These are phyloP conservation scores for Aspergillus neoniger DNA, from an alignment of 2,329 filamentous ascomycete genomes.

Conservation along the genomic window DNA sequence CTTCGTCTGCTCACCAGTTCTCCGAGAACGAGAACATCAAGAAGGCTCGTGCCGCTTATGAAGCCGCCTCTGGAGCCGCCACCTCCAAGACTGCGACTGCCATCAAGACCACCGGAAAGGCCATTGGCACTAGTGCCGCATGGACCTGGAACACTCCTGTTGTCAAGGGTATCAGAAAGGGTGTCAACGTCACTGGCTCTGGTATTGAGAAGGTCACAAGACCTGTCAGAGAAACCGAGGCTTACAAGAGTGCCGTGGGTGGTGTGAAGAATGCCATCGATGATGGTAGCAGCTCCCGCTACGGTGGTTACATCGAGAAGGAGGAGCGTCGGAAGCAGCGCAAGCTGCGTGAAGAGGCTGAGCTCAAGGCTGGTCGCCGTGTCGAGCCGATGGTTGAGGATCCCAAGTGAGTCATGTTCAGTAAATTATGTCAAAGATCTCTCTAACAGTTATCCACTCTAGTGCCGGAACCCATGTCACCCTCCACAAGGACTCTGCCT, in stretches of 20 bases:
- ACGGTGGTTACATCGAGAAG: slow-evolving; percentile 95
- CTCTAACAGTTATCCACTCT: neutral
- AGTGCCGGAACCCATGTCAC: slow-evolving; percentile 95
- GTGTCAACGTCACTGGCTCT: slow-evolving; percentile 80
- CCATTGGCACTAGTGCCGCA: slow-evolving; percentile 83
- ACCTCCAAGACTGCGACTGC: slow-evolving; percentile 76
- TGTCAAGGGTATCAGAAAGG: slow-evolving; percentile 85
- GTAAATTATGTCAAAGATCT: neutral
- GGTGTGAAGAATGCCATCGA: slow-evolving; percentile 92
- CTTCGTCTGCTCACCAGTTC: slow-evolving; percentile 85
- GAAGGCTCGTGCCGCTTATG: slow-evolving; percentile 81
- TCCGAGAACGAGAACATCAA: slow-evolving; percentile 90
- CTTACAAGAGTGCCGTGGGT: slow-evolving; percentile 65
- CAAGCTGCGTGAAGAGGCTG: slow-evolving; percentile 68
- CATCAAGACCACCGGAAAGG: slow-evolving; percentile 80
- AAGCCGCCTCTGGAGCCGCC: slow-evolving; percentile 80
- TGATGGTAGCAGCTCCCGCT: slow-evolving; percentile 91
- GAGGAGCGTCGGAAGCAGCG: slow-evolving; percentile 83
- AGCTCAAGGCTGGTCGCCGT: slow-evolving; percentile 55
- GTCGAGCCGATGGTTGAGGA: slow-evolving; percentile 74
- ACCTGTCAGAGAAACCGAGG: slow-evolving; percentile 90
- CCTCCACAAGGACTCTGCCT: slow-evolving; percentile 92
- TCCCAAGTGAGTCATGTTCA: slow-evolving; percentile 68
- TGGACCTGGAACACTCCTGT: slow-evolving; percentile 98
- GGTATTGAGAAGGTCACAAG: slow-evolving; percentile 93